A percentile compares a stretch with the other conserved stretches of the same genome.
These are phyloP conservation scores for Vigna mungo DNA, from an alignment of 306 rosid species.

Conservation along the genomic window DNA sequence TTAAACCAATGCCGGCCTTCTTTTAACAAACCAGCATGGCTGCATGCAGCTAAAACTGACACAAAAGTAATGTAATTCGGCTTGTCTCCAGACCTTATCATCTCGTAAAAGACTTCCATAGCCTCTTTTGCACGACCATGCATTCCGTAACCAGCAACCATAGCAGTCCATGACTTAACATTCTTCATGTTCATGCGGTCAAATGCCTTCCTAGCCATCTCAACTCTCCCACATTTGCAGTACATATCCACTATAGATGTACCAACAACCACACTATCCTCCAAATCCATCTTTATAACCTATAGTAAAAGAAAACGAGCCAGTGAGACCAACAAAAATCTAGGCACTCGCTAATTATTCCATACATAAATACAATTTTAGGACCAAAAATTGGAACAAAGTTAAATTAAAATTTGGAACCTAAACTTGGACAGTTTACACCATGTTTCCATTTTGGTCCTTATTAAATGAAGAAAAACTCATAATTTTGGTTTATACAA, in stretches of 20 bases:
- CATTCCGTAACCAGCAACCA: conserved; percentile 85
- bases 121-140: conserved; percentile 74
- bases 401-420: background rate
- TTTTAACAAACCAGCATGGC: conserved; percentile 76
- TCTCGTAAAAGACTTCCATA: conserved; percentile 63
- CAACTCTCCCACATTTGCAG: conserved; percentile 77
- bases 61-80: conserved; percentile 75
- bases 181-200: conserved; percentile 70
- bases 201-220: conserved; percentile 77
- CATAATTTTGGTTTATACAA: background rate
- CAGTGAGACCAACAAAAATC: conserved; percentile 29
- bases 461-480: background rate
- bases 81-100: conserved; percentile 59
- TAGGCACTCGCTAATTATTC: conserved; percentile 20
- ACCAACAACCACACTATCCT: conserved; percentile 65
- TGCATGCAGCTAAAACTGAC: conserved; percentile 78
- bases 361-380: background rate
- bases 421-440: background rate
- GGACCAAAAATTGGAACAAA: background rate
- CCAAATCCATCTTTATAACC: conserved; percentile 76
- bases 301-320: conserved; percentile 38
- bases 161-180: conserved; percentile 79
- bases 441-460: conserved; percentile 5
- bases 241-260: conserved; percentile 83
- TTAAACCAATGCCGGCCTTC: conserved; percentile 88